These are phyloP conservation scores for Oleoguttula mirabilis DNA, from an alignment of 495 filamentous ascomycete species.

Conservation along the genomic window DNA sequence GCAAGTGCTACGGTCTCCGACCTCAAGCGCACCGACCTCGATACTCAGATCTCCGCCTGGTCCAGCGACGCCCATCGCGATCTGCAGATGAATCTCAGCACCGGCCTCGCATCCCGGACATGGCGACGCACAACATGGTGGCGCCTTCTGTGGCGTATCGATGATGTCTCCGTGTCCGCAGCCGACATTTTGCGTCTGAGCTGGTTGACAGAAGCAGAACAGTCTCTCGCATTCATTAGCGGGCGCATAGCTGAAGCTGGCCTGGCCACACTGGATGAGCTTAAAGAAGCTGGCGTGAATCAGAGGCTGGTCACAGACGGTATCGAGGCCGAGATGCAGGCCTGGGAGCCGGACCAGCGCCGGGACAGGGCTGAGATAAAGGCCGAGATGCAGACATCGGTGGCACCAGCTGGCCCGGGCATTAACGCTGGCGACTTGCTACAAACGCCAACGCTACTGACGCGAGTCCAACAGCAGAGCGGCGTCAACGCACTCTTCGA, in stretches of 20 bases:
- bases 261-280: conserved; percentile 26
- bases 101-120: conserved; percentile 50
- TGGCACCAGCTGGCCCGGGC: background rate
- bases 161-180: conserved; percentile 74
- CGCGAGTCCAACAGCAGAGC: conserved; percentile 14
- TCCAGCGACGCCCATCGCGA: conserved; percentile 59
- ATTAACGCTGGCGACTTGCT: too few species aligned
- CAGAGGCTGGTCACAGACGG: background rate
- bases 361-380: too few species aligned
- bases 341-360: background rate
- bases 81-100: too few species aligned
- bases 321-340: background rate
- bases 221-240: conserved; percentile 62
- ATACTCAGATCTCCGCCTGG: conserved; percentile 52
- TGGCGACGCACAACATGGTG: conserved; percentile 82
- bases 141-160: conserved; percentile 88
- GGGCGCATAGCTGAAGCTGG: conserved; percentile 67
- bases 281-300: background rate
- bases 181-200: conserved; percentile 58
- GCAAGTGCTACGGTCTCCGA: conserved; percentile 30
- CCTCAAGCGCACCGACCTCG: conserved; percentile 38
- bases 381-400: too few species aligned
- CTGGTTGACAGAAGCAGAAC: conserved; percentile 68
- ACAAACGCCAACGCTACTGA: conserved; percentile 4
- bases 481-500: conserved; percentile 15